phyloP scores from a whole-genome alignment of 2,329 filamentous ascomycete genomes.

The Annulohypoxylon truncatum region DNA sequence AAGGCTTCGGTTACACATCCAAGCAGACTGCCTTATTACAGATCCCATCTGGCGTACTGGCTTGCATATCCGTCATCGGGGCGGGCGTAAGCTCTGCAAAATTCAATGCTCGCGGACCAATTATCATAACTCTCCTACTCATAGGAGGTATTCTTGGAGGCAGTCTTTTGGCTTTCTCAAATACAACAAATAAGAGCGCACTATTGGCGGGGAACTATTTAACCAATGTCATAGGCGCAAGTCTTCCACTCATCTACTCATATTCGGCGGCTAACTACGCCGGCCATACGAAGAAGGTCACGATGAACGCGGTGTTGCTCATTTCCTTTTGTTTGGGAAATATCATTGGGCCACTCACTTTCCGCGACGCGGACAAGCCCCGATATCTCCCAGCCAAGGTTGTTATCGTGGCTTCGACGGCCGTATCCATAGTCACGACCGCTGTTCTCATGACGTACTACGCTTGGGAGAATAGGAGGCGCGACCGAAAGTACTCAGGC shows the following conservation, averaged over 20 bases:
- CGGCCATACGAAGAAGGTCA: conserved; percentile 66
- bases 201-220: conserved; percentile 59
- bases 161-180: conserved; percentile 54
- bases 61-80: conserved; percentile 55
- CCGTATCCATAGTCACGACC: conserved; percentile 56
- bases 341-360: conserved; percentile 56
- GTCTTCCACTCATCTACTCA: conserved; percentile 55
- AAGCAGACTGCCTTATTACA: conserved; percentile 58
- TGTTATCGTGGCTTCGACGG: conserved; percentile 56
- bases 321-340: conserved; percentile 56
- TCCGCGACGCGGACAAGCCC: conserved; percentile 51
- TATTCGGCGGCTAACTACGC: conserved; percentile 53
- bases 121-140: conserved; percentile 55
- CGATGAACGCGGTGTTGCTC: conserved; percentile 60
- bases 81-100: conserved; percentile 54
- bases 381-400: conserved; percentile 57
- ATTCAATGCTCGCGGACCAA: conserved; percentile 54
- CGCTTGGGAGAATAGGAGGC: conserved; percentile 59
- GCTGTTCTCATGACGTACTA: conserved; percentile 63
- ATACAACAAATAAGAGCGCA: conserved; percentile 52
- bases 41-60: conserved; percentile 57
- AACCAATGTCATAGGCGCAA: conserved; percentile 57
- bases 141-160: conserved; percentile 60
- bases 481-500: conserved; percentile 29
- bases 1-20: conserved; percentile 56